Evolutionary conservation across 1,284 basidiomycete species (phyloP), one percentile per base, ranked within the genome.

Genomic region (Ustilago trichophora): DNA sequence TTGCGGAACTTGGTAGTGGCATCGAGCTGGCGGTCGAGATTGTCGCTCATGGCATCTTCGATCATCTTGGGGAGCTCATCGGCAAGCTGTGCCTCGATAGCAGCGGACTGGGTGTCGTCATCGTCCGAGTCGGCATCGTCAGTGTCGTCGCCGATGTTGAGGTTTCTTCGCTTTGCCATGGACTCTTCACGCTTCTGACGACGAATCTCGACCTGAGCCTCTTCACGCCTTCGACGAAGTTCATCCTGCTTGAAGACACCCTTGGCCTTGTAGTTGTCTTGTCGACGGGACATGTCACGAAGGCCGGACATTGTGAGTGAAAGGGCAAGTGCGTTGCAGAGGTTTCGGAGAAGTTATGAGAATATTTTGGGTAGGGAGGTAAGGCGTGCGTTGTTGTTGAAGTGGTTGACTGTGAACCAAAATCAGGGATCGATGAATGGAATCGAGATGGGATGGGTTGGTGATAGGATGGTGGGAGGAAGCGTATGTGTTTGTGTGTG

Each of bases 1-100:
- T 98, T 99, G 81, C 96, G 89, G 87, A 98, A 98, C 85, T 93
- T 96, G 77, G 84, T 87, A 22, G 94, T 98, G 75, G 93, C 90
- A 82, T 97, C 93, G 64, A 97, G 86, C 84, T 98, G 94, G 74
- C 88, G 89, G 69, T 98, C 92, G 38, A 89, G 85, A 82, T 94
- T 90, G 69, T 93, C 90, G 49, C 92, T 93, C 84, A 96, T 95
- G 40, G 98, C 93, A 59, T 90, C 93, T 62, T 86, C 83, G 65
- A 99, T 89, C 93, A 99, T 96, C 75, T 77, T 72, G 5, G 86
- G 85, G 15, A 87, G 83, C 54, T 93, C 91, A 52, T 91, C 89
- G 29, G 90, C 89, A 73, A 92, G 87, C 90, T 93, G 76, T 25
- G 69, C 58, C 18, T 76, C 75, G 42, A 76, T 48, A 22, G 68